phyloP scores from a whole-genome alignment of 1,284 basidiomycete genomes.

The Tylopilus orsonianus region DNA sequence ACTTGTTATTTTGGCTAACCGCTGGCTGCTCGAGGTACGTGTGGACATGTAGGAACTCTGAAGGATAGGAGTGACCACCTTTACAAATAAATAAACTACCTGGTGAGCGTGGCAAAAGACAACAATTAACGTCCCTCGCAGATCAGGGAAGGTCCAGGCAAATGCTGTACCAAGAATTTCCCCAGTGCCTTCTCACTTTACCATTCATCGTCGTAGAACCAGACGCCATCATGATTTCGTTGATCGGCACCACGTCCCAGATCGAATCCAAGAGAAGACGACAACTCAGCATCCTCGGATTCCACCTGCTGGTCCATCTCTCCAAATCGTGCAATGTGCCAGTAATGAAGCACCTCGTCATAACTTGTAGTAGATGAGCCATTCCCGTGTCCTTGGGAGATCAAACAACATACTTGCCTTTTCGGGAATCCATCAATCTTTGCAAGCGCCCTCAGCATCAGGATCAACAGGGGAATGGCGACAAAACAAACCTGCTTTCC shows the following conservation, averaged over 20 bases:
- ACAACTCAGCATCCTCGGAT: neutral
- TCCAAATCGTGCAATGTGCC: neutral
- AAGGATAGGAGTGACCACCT: too few relatives aligned
- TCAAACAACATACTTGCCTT: conserved; percentile 3
- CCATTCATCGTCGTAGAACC: neutral
- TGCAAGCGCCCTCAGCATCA: too few relatives aligned
- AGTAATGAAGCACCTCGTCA: neutral
- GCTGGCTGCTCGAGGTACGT: too few relatives aligned
- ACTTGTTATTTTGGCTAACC: too few relatives aligned
- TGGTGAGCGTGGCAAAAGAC: too few relatives aligned
- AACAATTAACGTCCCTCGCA: too few relatives aligned
- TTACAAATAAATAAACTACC: too few relatives aligned
- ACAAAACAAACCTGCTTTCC: conserved; percentile 17
- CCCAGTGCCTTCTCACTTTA: neutral
- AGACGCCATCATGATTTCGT: neutral
- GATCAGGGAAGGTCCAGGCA: too few relatives aligned
- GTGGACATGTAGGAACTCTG: too few relatives aligned
- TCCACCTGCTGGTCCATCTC: neutral
- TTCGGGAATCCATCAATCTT: conserved; percentile 8
- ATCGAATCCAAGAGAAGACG: neutral
- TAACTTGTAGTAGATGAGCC: neutral
- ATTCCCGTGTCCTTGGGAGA: neutral
- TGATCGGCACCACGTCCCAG: neutral
- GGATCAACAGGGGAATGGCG: rapidly evolving
- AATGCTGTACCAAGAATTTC: too few relatives aligned